Conservation (phyloP, 345 rosid genomes). For the Aurinia saxatilis region DNA sequence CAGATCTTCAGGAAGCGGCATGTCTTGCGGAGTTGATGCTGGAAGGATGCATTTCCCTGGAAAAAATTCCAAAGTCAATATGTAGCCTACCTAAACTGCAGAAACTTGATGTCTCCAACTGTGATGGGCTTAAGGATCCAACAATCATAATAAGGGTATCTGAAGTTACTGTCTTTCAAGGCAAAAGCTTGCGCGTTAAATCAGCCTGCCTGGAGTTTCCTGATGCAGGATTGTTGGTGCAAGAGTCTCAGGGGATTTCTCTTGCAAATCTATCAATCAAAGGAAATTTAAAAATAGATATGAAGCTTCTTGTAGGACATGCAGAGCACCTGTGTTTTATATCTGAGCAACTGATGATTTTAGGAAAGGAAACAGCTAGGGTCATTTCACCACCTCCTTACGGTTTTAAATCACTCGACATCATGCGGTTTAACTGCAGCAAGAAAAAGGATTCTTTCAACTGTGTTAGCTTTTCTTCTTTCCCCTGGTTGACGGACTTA, state of each 20-base stretch:
- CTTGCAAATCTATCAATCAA: neutral
- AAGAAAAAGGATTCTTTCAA: neutral
- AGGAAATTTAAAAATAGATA: neutral
- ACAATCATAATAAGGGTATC: neutral
- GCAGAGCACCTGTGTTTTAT: neutral
- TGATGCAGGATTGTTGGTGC: neutral
- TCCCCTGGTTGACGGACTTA: slow-evolving; percentile 6
- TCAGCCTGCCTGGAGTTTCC: neutral
- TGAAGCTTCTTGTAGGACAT: neutral
- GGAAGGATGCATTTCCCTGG: neutral
- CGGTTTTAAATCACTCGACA: neutral
- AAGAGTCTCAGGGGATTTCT: neutral
- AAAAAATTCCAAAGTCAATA: neutral
- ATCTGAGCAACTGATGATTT: neutral
- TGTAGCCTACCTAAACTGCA: neutral
- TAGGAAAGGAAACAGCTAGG: neutral
- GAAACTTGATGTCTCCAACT: neutral
- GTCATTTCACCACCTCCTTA: neutral
- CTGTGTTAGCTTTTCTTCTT: neutral
- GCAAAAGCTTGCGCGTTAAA: neutral
- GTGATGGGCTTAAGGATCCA: neutral
- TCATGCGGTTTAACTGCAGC: neutral
- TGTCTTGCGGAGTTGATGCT: neutral
- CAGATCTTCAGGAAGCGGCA: no score
- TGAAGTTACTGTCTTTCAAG: neutral